These are phyloP conservation scores for Furcasterigmium sp. DNA, from an alignment of 2,329 filamentous ascomycete species.

Conservation along the genomic window DNA sequence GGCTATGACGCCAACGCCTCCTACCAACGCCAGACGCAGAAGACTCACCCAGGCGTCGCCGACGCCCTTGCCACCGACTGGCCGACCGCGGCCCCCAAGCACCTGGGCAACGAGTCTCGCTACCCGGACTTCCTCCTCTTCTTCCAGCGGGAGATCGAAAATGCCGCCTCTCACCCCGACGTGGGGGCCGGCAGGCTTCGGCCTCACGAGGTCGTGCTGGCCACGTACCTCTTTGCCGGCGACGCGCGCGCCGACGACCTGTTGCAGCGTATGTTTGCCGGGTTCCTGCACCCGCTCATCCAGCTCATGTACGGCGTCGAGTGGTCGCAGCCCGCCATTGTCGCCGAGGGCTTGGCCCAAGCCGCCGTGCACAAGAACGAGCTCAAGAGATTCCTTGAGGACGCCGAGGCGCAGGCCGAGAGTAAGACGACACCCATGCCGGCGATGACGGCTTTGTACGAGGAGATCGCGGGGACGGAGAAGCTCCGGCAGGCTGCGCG, in stretches of 20 bases:
- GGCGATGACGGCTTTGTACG: conserved; percentile 53
- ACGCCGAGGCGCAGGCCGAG: conserved; percentile 42
- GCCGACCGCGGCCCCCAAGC: conserved; percentile 43
- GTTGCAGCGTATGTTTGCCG: conserved; percentile 62
- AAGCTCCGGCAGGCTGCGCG: conserved; percentile 50
- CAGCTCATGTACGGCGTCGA: conserved; percentile 83
- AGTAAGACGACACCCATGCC: conserved; percentile 22
- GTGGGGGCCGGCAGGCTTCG: conserved; percentile 30
- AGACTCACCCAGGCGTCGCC: conserved; percentile 43
- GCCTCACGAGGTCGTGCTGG: conserved; percentile 54
- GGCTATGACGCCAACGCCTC: conserved; percentile 59
- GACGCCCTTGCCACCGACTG: conserved; percentile 50
- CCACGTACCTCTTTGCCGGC: conserved; percentile 63
- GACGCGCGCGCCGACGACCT: conserved; percentile 63
- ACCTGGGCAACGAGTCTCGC: conserved; percentile 55
- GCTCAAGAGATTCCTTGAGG: conserved; percentile 48
- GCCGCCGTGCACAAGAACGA: conserved; percentile 61
- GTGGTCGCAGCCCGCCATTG: conserved; percentile 73
- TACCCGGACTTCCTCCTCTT: conserved; percentile 74
- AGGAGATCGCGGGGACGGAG: conserved; percentile 50
- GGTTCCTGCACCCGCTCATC: conserved; percentile 74
- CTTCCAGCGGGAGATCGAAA: conserved; percentile 68
- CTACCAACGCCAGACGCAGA: conserved; percentile 58
- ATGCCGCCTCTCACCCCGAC: conserved; percentile 8
- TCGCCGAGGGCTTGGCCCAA: conserved; percentile 77